Evolutionary conservation across 2,329 filamentous ascomycete species (phyloP), one percentile per base, ranked within the genome.

Genomic region (Domatiomyces catenatus): DNA sequence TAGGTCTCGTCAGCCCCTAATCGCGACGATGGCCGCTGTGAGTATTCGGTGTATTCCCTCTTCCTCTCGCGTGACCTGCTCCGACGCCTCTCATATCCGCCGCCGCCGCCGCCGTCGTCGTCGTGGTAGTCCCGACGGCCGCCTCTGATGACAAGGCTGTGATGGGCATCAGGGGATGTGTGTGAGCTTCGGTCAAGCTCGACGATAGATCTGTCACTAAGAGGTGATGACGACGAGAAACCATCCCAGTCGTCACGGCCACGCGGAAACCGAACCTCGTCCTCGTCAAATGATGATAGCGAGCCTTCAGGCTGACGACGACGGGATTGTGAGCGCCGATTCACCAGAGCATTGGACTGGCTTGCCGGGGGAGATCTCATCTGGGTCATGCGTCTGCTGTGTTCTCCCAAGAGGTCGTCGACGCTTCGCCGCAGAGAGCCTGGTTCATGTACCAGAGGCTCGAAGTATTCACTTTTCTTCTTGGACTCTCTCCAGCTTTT

Each of bases 381-480:
- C 10, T 12, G 32, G 15, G 10, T 5, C 10, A 15, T 39, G 32
- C 8, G 10, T 39, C 15, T 39, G 15, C 15, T 39, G 15, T 15
- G 32, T 12, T 15, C 32, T 15, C 10, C 10, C 32, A 39, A 5
- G 3, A 5, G 2, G 32, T 39, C 32, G 15, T 39, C 32, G 15
- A 15, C 7, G 32, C 32, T 15, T 5, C 5, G 15, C 12, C 10
- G 4, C 32, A 39, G 10, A 39, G 32, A 4, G 3, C 8, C 32
- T 1, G 12, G 3, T 2, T 39, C 32, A 15, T 15, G 10, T 5
- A 10, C 32, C 32, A 39, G 32, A 15, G 10, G 8, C 8, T 48
- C 50, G 19, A 48, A 2, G 39, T 51, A 46, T 18, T 48, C 49
- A 46, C 44, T 53, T 28, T 51, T 56, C 36, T 49, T 44, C 17